Base-by-base conservation (phyloP, 2,329 filamentous ascomycete genomes). In the Teratosphaeria destructans region DNA sequence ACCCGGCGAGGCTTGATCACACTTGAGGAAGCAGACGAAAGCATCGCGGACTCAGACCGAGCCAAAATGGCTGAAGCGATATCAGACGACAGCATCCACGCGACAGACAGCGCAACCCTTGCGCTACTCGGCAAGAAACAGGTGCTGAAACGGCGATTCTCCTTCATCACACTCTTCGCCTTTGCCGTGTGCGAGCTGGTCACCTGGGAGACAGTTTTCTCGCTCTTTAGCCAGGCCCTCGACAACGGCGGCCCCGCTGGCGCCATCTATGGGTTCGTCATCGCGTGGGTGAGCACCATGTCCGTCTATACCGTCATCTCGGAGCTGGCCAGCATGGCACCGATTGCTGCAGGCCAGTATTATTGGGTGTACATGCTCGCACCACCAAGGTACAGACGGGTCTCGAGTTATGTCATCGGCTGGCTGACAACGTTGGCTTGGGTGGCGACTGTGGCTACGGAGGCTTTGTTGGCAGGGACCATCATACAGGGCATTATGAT, bases 181-280 rank as follows among this genome's bases (percentile, higher is more conserved):
- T 78, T 78, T 59, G 75, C 76, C 5, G 74, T 77, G 56, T 76
- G 74, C 62, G 75, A 77, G 60, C 61, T 77, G 34, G 77, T 77
- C 57, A 77, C 76, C 29, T 78, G 75, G 76, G 76, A 78, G 59
- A 78, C 76, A 0, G 75, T 77, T 10, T 70, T 78, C 4, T 75
- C 75, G 3, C 66, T 78, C 12, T 77, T 78, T 65, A 70, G 65
- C 57, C 70, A 78, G 61, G 71, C 74, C 1, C 72, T 76, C 53
- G 66, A 74, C 27, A 79, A 78, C 66, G 77, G 77, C 16, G 77
- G 77, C 4, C 76, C 79, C 12, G 74, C 77, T 1, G 79, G 80
- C 4, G 69, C 80, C 6, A 67, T 82, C 10, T 82, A 80, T 63
- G 78, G 79, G 55, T 82, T 77, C 68, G 73, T 82, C 35, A 76